phyloP scores from a whole-genome alignment of 257 asterid species.

The Gentiana dahurica region DNA sequence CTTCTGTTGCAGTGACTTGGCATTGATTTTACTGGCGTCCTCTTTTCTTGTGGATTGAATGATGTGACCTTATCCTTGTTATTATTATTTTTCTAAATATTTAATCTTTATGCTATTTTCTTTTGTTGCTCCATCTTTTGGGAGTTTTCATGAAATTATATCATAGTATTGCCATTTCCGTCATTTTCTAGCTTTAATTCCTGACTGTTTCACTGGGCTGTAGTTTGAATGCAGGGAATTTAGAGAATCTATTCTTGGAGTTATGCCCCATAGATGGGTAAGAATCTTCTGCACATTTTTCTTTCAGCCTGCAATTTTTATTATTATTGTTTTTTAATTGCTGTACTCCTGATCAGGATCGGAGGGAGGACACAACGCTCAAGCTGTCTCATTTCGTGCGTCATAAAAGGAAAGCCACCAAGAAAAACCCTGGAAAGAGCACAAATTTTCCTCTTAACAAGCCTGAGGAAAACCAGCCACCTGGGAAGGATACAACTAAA shows the following conservation, averaged over 20 bases:
- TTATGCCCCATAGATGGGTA: slow-evolving; percentile 98
- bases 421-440: slow-evolving; percentile 69
- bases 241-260: slow-evolving; percentile 94
- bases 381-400: slow-evolving; percentile 81
- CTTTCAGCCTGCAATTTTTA: background rate
- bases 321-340: background rate
- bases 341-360: slow-evolving; percentile 52
- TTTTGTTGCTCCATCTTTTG: background rate
- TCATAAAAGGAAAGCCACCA: slow-evolving; percentile 78
- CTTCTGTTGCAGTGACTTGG: no score
- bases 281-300: slow-evolving; percentile 15
- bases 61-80: background rate
- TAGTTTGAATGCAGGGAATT: slow-evolving; percentile 97
- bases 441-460: slow-evolving; percentile 59
- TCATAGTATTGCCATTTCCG: no score
- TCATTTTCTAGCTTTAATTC: background rate
- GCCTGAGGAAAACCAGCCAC: slow-evolving; percentile 83
- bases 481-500: slow-evolving; percentile 83
- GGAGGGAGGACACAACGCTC: slow-evolving; percentile 78
- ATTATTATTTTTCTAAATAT: background rate
- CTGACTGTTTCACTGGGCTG: slow-evolving; percentile 19
- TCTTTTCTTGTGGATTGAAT: no score
- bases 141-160: no score
- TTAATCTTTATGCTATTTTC: background rate
- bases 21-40: no score